These are phyloP conservation scores for Rubia balearica DNA, from an alignment of 305 asterid genomes.

Conservation along the genomic window DNA sequence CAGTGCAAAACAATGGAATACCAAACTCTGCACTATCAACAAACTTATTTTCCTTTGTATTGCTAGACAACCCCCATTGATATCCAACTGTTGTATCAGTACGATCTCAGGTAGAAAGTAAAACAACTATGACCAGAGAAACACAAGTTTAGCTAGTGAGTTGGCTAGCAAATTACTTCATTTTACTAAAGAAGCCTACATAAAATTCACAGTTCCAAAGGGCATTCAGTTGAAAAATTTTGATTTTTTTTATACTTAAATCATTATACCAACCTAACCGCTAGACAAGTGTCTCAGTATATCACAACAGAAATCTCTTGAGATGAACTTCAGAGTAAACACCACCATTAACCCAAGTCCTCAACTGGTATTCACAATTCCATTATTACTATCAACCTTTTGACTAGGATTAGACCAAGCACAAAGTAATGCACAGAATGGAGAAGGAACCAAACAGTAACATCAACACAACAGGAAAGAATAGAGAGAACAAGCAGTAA, in stretches of 20 bases:
- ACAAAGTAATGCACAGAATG: not conserved
- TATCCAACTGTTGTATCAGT: not conserved
- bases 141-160: not conserved
- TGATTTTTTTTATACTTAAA: not conserved
- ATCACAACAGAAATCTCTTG: not conserved
- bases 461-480: not conserved
- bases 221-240: slow-evolving; percentile 1
- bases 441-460: not conserved
- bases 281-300: not conserved
- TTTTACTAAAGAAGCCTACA: not conserved
- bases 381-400: not conserved
- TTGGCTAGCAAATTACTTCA: not conserved
- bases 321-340: not conserved
- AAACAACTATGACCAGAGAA: not conserved
- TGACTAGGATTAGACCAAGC: not conserved
- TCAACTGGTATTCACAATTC: not conserved
- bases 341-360: not conserved
- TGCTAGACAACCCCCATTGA: not conserved
- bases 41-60: not conserved
- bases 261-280: not conserved
- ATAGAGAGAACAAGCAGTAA: not conserved
- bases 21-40: not conserved
- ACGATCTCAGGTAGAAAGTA: not conserved
- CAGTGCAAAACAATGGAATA: not conserved
- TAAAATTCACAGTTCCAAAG: not conserved